Conservation (phyloP, 2,329 filamentous ascomycete species). For the Stenocarpella maydis region DNA sequence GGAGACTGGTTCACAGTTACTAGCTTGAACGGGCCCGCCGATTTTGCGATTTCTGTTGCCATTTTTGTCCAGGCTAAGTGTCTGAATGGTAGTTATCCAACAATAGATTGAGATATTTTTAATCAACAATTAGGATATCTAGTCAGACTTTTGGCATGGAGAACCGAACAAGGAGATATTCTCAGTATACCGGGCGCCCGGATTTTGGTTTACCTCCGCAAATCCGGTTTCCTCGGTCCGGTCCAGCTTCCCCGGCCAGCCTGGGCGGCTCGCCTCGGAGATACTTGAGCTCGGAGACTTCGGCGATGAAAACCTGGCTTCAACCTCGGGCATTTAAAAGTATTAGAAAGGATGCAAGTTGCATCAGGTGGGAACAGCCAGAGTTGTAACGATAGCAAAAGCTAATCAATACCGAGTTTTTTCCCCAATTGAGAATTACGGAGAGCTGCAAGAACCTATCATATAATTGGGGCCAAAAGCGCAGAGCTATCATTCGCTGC, state of each 20-base stretch:
- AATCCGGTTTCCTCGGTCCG: slow-evolving; percentile 9
- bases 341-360: neutral
- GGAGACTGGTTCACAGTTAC: slow-evolving; percentile 75
- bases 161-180: neutral
- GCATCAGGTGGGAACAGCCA: too few species aligned
- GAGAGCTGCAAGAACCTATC: neutral
- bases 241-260: neutral
- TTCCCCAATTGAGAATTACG: neutral
- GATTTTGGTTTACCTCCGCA: slow-evolving; percentile 15
- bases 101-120: neutral
- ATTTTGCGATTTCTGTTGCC: slow-evolving; percentile 36
- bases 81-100: too few species aligned
- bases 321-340: neutral
- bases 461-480: neutral
- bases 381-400: neutral
- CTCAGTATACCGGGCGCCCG: neutral
- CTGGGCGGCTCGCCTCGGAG: neutral
- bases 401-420: neutral
- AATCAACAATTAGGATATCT: neutral
- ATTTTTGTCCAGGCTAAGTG: slow-evolving; percentile 22
- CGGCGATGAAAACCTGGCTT: neutral
- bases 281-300: slow-evolving; percentile 19
- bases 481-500: neutral
- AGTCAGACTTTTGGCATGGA: neutral
- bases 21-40: slow-evolving; percentile 65